phyloP scores from a whole-genome alignment of 2,329 filamentous ascomycete genomes.

The Helicocarpus griseus region DNA sequence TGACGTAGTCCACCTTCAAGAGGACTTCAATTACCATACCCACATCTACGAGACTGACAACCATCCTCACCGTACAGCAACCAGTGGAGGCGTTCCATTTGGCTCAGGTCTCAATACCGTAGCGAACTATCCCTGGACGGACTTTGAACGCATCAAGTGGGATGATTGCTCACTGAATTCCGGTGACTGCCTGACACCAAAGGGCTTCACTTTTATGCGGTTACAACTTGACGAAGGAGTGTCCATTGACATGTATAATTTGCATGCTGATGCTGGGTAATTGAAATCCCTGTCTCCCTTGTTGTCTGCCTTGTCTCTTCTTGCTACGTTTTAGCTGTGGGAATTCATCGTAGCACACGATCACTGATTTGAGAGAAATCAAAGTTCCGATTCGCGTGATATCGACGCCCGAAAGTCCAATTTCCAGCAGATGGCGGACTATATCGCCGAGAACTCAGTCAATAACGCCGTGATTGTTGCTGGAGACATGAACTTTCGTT shows the following conservation, averaged over 20 bases:
- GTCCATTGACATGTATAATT: slow-evolving; percentile 46
- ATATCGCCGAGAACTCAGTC: slow-evolving; percentile 46
- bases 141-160: slow-evolving; percentile 52
- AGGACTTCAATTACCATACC: slow-evolving; percentile 22
- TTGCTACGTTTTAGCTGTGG: background rate
- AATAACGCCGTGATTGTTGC: slow-evolving; percentile 55
- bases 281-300: background rate
- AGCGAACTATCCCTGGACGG: slow-evolving; percentile 40
- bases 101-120: slow-evolving; percentile 57
- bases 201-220: slow-evolving; percentile 61
- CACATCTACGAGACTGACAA: background rate
- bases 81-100: slow-evolving; percentile 50
- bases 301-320: too few relatives aligned
- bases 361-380: background rate
- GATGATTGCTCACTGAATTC: slow-evolving; percentile 46
- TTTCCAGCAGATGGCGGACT: slow-evolving; percentile 48
- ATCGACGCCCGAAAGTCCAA: slow-evolving; percentile 48
- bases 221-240: slow-evolving; percentile 43
- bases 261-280: slow-evolving; percentile 53
- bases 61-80: slow-evolving; percentile 37
- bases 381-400: slow-evolving; percentile 41
- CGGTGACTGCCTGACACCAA: slow-evolving; percentile 56
- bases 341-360: background rate
- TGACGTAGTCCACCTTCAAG: slow-evolving; percentile 57
- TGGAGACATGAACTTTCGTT: slow-evolving; percentile 58